A percentile compares a stretch with the other conserved stretches of the same genome.
Evolutionary conservation across 2,329 filamentous ascomycete species (phyloP).

Genomic region (Bipolaris bicolor): DNA sequence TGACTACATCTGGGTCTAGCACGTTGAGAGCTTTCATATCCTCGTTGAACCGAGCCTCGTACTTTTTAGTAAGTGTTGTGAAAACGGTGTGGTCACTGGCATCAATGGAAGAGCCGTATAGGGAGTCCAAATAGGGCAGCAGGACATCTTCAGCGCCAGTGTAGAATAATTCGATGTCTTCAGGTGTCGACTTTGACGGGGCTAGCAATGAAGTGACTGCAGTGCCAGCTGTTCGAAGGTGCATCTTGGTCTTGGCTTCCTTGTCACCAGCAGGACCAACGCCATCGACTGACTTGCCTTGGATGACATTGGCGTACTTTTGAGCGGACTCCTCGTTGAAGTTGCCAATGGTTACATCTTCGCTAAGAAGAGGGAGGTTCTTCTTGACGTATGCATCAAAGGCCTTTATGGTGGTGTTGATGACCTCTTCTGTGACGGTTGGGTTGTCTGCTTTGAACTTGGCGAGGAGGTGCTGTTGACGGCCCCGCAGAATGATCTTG

Average conservation of each 20-base stretch:
- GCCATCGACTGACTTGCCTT: conserved; percentile 61
- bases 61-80: conserved; percentile 81
- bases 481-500: conserved; percentile 68
- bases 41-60: conserved; percentile 84
- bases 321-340: conserved; percentile 58
- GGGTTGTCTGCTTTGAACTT: conserved; percentile 67
- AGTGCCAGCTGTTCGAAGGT: conserved; percentile 68
- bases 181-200: conserved; percentile 36
- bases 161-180: conserved; percentile 59
- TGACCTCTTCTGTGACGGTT: conserved; percentile 52
- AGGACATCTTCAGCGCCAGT: conserved; percentile 70
- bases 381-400: conserved; percentile 67
- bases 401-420: conserved; percentile 58
- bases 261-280: conserved; percentile 69
- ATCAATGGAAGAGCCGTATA: conserved; percentile 63
- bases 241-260: conserved; percentile 90
- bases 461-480: conserved; percentile 78
- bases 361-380: conserved; percentile 64
- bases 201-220: conserved; percentile 59
- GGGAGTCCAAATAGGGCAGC: conserved; percentile 77
- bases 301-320: conserved; percentile 61
- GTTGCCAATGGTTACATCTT: conserved; percentile 53
- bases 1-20: conserved; percentile 78
- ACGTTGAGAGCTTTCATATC: conserved; percentile 91
- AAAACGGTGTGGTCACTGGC: conserved; percentile 76